Base-by-base conservation (phyloP, 2,329 filamentous ascomycete genomes). In the Penicillium hesseltinei region DNA sequence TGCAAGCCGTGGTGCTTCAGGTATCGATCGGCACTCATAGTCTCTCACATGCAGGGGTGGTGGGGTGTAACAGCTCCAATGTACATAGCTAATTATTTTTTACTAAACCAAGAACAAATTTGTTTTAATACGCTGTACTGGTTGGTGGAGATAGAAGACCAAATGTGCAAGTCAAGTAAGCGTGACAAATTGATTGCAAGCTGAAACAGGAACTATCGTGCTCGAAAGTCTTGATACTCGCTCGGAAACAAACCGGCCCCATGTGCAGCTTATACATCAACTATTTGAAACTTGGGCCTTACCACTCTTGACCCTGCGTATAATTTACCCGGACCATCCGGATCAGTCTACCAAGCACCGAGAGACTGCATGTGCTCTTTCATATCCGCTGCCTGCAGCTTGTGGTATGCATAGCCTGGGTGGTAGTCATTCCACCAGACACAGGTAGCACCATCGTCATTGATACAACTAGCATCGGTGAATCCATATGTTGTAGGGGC, bases 381-480 rank as follows among this genome's bases (percentile, higher is more conserved):
- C 69, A 71, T 72, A 65, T 72, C 67, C n/a, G 59, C 62, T 23
- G 69, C 68, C 52, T 71, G 69, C 13, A 67, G 46, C 43, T 58
- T 19, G 40, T 72, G 70, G 56, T 70, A 72, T 52, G 68, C 71
- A 4, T 61, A 43, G 1, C 65, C 64, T 4, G 71, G 71, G 44
- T 73, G 70, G 44, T 72, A 72, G 48, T 62, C 46, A 57, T 73
- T 70, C 67, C 70, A 72, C 71, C 71, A 73, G 3, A 73, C 31
- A 60, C 70, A 73, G 9, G 57, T 62, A 2, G 44, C 49, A 4
- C 71, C 70, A 54, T 72, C 65, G 21, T 60, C 55, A 51, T 71
- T 61, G 33, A 71, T 64, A 44, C 71, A 73, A 9, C 63, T 69
- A 7, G 62, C 62, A 59, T 71, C 60, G 2, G 60, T 57, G 40